A percentile compares a stretch with the other conserved stretches of the same genome.
These are phyloP conservation scores for Phytophthora quininea DNA, from an alignment of 352 stramenopile species.

Conservation along the genomic window DNA sequence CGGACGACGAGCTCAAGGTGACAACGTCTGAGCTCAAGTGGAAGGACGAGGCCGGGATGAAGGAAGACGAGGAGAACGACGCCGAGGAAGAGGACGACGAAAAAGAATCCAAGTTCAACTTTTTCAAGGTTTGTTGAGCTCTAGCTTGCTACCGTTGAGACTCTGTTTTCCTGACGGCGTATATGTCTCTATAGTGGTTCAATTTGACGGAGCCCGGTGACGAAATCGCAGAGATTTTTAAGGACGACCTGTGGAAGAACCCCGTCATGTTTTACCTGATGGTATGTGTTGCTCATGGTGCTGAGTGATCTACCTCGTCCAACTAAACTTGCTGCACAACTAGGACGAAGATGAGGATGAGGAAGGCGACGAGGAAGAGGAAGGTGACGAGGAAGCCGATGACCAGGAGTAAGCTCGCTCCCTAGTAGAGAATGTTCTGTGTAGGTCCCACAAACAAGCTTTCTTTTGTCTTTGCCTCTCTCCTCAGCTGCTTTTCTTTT, in stretches of 20 bases:
- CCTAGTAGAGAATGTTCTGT: no score
- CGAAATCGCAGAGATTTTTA: conserved; percentile 76
- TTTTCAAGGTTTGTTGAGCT: conserved; percentile 52
- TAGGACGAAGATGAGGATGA: conserved; percentile 49
- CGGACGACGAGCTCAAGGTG: conserved; percentile 66
- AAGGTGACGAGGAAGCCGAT: conserved; percentile 38
- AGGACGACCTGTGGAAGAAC: conserved; percentile 83
- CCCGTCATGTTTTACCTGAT: conserved; percentile 64
- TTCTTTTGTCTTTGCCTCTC: conserved; percentile 5
- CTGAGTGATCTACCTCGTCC: not conserved
- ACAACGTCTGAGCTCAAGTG: conserved; percentile 59
- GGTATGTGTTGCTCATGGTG: conserved; percentile 19
- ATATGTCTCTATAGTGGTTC: conserved; percentile 50
- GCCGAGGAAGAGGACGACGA: conserved; percentile 55
- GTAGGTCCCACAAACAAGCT: no score
- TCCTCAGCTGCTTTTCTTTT: conserved; percentile 32
- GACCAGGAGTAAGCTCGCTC: conserved; percentile 35
- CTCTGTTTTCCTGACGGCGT: conserved; percentile 5
- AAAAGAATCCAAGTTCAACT: conserved; percentile 39
- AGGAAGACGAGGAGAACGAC: conserved; percentile 50
- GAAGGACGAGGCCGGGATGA: conserved; percentile 64
- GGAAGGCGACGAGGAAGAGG: conserved; percentile 45
- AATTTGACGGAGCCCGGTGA: conserved; percentile 56
- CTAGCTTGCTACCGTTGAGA: not conserved
- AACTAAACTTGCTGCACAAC: conserved; percentile 12